Percentiles rank a stretch among this genome's conserved stretches.
These are phyloP conservation scores for Fusarium devonianum DNA, from an alignment of 2,329 filamentous ascomycete species.

Conservation along the genomic window DNA sequence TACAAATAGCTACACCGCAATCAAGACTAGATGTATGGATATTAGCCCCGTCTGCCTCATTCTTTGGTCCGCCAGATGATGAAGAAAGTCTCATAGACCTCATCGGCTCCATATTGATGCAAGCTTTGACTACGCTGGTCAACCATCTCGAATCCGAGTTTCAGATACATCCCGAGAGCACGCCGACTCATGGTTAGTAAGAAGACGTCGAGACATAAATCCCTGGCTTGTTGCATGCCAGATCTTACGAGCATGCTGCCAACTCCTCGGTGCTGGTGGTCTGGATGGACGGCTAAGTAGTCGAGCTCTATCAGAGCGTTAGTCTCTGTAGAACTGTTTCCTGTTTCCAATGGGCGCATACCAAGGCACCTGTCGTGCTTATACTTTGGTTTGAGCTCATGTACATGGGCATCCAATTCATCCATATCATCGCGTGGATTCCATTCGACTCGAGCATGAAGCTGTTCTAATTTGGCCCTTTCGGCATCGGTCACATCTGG, in stretches of 20 bases:
- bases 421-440: constrained; percentile 7
- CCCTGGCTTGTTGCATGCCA: constrained; percentile 27
- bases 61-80: constrained; percentile 1
- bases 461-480: neutral
- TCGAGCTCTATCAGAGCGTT: constrained; percentile 21
- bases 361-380: constrained; percentile 19
- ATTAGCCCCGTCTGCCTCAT: neutral
- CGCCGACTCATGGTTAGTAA: constrained; percentile 30
- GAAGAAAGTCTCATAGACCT: constrained; percentile 25
- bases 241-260: constrained; percentile 34
- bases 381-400: constrained; percentile 15
- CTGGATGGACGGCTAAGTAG: constrained; percentile 33
- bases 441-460: constrained; percentile 3
- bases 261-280: constrained; percentile 32
- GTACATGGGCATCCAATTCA: constrained; percentile 15
- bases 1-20: too few relatives aligned
- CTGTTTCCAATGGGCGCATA: neutral
- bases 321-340: neutral
- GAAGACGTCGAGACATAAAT: constrained; percentile 25
- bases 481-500: constrained; percentile 18
- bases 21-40: too few relatives aligned
- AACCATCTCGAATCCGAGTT: constrained; percentile 27
- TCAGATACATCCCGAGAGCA: constrained; percentile 26
- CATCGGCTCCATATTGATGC: constrained; percentile 4
- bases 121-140: constrained; percentile 17